Base-by-base conservation (phyloP, 2,329 filamentous ascomycete genomes). In the Capronia coronata region DNA sequence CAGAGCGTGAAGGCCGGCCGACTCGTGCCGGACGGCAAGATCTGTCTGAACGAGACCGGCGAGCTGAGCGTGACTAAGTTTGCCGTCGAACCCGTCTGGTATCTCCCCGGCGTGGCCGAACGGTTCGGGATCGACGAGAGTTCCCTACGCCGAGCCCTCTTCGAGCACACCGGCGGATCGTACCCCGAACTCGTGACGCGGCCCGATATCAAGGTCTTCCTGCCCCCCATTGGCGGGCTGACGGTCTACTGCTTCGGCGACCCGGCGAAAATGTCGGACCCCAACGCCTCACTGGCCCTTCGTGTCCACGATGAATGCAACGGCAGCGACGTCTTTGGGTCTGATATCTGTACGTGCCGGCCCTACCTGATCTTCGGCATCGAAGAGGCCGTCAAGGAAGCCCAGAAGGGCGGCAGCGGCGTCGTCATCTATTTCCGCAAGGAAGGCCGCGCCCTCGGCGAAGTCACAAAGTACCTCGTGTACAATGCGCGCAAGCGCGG, bases 361-460 rank as follows among this genome's bases (percentile, higher is more conserved):
- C 93, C 93, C 13, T 97, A 97, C 66, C 80, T 97, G 49, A 94
- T 94, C 64, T 97, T 94, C 65, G 93, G 93, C 54, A 94, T 98
- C 54, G 89, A 95, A 64, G 93, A 98, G 69, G 93, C 93, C 10
- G 91, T 98, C 60, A 95, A 94, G 64, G 89, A 97, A 70, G 93
- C 93, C 9, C 93, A 97, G 66, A 88, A 86, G 49, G 91, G 91
- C 46, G 91, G 91, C 41, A 91, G 85, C 61, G 91, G 91, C 49
- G 88, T 96, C 18, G 93, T 97, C 46, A 96, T 97, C 66, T 98
- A 98, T 68, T 98, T 97, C 79, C 83, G 93, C 60, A 98, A 98
- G 68, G 93, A 98, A 73, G 93, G 93, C 25, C 80, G 93, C 59
- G 93, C 91, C 30, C 74, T 97, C 5, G 93, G 93, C 46, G 93